These are phyloP conservation scores for Notholithocarpus densiflorus DNA, from an alignment of 306 rosid species.

Conservation along the genomic window DNA sequence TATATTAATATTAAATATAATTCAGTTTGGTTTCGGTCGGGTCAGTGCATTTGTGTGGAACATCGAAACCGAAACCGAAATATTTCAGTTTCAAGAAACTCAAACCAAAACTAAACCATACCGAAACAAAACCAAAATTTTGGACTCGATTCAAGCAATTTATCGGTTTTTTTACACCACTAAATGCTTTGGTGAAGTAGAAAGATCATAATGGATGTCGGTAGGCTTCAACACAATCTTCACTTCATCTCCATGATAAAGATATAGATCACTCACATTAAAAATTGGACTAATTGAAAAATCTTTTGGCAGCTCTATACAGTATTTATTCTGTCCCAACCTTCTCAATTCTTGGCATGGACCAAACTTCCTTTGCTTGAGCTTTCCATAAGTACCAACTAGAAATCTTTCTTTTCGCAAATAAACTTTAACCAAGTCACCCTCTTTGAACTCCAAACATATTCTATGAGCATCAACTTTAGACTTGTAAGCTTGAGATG, in stretches of 20 bases:
- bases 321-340: neutral
- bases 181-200: neutral
- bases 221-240: neutral
- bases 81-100: no score
- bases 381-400: neutral
- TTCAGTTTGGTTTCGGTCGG: no score
- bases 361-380: neutral
- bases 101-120: no score
- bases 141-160: no score
- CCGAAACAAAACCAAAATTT: no score
- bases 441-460: neutral
- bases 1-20: no score
- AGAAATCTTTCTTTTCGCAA: neutral
- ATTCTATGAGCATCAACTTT: neutral
- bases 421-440: neutral
- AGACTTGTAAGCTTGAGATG: neutral
- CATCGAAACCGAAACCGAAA: no score
- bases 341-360: neutral
- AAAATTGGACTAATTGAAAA: neutral
- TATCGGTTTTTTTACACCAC: no score
- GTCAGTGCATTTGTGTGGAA: no score
- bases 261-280: neutral
- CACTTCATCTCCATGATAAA: neutral
- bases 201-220: neutral
- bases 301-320: neutral